Base-by-base conservation (phyloP, 164 flowering plant species). In the Stephania japonica region DNA sequence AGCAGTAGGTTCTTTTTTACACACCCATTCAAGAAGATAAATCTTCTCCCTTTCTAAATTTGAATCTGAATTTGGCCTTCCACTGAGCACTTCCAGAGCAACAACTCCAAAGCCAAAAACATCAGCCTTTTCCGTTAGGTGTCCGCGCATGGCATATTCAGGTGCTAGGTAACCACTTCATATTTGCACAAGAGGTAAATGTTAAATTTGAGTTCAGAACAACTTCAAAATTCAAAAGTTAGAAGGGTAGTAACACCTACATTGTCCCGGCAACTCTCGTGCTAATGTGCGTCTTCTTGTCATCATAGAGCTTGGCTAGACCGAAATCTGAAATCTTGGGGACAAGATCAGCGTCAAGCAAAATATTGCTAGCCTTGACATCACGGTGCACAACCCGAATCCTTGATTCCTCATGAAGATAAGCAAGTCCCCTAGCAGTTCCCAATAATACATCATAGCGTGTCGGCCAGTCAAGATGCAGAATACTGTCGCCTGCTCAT, bases 241-340 rank as follows among this genome's bases (percentile, higher is more conserved):
- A 43, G 14, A n/a, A 65, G 18, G 42, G 25, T 1, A 67, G 41
- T 3, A 26, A 67, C 44, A 25, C 76, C 79, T 77, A 84, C 87
- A 77, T 50, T 11, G 87, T 84, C 10, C 85, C 87, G 9, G 87
- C 87, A 67, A 84, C 82, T 24, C 83, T 75, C 0, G 87, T 84
- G 77, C 81, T 84, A 23, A 84, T 72, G 73, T 84, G 86, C 7
- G 86, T 82, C 62, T 75, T 56, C 67, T 72, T 73, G 64, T 79
- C 75, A 56, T 83, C 85, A 50, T 80, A 80, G 21, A 84, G 81
- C 79, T 84, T 84, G 63, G 86, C 86, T 63, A 84, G 65, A 62
- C 85, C 86, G 73, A 84, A 84, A 74, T 84, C 86, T 16, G 86
- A 80, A 41, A 84, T 78, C 64, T 84, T 84, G 13, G 86, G 79